Evolutionary conservation across 768 basidiomycete species (phyloP), one percentile per base, ranked within the genome.

Genomic region (Ephemerocybe angulata): DNA sequence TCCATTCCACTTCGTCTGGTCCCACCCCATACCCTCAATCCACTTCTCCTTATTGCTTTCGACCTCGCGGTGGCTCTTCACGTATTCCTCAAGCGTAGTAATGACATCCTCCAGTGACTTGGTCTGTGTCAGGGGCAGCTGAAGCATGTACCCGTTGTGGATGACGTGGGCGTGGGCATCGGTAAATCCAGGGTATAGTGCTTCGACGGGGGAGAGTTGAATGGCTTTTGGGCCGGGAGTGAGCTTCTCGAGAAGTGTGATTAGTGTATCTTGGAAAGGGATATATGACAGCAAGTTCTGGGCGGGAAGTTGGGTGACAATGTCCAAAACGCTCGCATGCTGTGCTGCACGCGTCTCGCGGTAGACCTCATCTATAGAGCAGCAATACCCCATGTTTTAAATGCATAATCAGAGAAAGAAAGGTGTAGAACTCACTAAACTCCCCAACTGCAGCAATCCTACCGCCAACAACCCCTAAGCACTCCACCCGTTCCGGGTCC

Each of bases 21-120:
- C 91, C 94, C 95, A 98, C 4, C 95, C 95, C 74, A 88, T 81
- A 11, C 93, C 94, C 60, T 85, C 75, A 38, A 97, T 81, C 91
- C 92, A 97, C 4, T 64, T 71, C 3, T 76, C 71, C 2, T 70
- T 73, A 62, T 89, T 79, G 3, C 76, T 64, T 1, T 72, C 65
- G 5, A 87, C 65, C 35, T 84, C 82, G 0, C 87, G 82, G 50
- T 84, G 81, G 1, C 75, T 67, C 3, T 72, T 62, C 53, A 93
- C 79, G 58, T 87, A 86, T 1, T 67, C 59, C 53, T 83, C 84
- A 30, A 93, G 70, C 1, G 78, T 74, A 3, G 79, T 73, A 13
- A 90, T 67, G 11, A 91, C 76, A 49, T 91, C 91, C 61, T 79
- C 65, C 1, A 87, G 70, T 0, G 88, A 88, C 5, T 61, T 63